phyloP scores from a whole-genome alignment of 2,329 filamentous ascomycete species.

The Aschersonia sp. region DNA sequence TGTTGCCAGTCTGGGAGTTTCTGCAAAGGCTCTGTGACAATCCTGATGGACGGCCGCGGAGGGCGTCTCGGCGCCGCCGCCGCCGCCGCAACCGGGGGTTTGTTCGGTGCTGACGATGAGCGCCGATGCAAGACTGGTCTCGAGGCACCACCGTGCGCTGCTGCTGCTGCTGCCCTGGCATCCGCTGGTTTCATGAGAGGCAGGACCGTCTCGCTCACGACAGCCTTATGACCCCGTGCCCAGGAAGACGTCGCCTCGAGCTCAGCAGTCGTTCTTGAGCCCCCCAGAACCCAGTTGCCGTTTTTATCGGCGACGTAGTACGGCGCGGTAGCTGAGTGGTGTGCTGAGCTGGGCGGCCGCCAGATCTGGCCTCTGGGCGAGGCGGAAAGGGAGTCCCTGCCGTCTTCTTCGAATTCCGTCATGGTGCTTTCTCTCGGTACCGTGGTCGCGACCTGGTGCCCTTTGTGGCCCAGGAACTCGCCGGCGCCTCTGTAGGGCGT shows the following conservation, averaged over 20 bases:
- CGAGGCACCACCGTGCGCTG: background rate
- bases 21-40: background rate
- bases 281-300: constrained; percentile 36
- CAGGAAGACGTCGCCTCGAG: constrained; percentile 25
- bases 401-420: constrained; percentile 38
- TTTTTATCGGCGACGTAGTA: constrained; percentile 36
- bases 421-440: constrained; percentile 26
- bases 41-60: background rate
- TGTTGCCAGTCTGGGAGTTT: constrained; percentile 1
- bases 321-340: constrained; percentile 25
- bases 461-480: background rate
- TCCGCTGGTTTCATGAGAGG: background rate
- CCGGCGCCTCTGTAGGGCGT: constrained; percentile 10
- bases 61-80: background rate
- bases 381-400: constrained; percentile 16
- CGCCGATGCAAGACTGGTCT: no score
- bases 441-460: constrained; percentile 1
- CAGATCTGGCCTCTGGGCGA: constrained; percentile 29
- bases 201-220: background rate
- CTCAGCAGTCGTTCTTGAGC: constrained; percentile 34
- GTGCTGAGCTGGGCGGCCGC: constrained; percentile 31
- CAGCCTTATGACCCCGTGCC: constrained; percentile 7
- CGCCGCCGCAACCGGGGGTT: background rate
- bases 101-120: background rate
- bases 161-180: background rate